Evolutionary conservation across 176 grass and related monocot species (phyloP).

Genomic region (Elymus sibiricus): DNA sequence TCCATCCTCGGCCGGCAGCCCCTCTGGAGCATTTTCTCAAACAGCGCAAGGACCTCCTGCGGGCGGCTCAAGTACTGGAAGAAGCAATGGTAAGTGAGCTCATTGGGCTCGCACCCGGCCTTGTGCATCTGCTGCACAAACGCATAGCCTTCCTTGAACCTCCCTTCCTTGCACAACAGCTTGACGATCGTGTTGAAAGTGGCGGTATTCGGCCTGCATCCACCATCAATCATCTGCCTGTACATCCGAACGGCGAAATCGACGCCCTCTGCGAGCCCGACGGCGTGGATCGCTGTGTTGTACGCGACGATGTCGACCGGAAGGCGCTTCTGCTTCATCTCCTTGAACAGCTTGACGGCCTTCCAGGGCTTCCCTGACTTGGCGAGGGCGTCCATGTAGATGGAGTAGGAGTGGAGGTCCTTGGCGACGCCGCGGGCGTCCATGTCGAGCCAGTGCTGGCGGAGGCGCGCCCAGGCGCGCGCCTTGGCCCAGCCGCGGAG

Average conservation of each 20-base stretch:
- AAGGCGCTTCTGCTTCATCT: constrained; percentile 59
- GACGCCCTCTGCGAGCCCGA: constrained; percentile 58
- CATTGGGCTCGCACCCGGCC: constrained; percentile 54
- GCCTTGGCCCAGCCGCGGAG: constrained; percentile 82
- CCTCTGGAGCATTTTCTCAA: constrained; percentile 72
- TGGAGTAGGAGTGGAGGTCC: constrained; percentile 91
- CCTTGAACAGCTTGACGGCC: constrained; percentile 76
- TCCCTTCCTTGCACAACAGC: constrained; percentile 72
- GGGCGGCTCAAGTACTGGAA: constrained; percentile 77
- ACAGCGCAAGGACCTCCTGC: constrained; percentile 76
- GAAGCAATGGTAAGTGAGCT: constrained; percentile 87
- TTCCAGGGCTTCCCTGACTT: constrained; percentile 90
- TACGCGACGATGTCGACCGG: constrained; percentile 52
- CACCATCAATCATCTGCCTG: constrained; percentile 66
- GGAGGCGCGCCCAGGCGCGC: constrained; percentile 52
- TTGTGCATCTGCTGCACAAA: constrained; percentile 76
- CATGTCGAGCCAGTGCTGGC: constrained; percentile 89
- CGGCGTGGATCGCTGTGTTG: constrained; percentile 79
- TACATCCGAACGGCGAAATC: constrained; percentile 66
- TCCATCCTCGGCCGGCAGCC: constrained; percentile 79
- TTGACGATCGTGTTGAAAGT: constrained; percentile 79
- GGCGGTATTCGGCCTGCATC: constrained; percentile 55
- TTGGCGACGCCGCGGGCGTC: constrained; percentile 59
- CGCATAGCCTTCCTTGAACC: constrained; percentile 75
- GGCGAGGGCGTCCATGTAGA: constrained; percentile 81